Evolutionary conservation across 257 asterid genomes (phyloP).

Genomic region (Solanum chiquidenum): DNA sequence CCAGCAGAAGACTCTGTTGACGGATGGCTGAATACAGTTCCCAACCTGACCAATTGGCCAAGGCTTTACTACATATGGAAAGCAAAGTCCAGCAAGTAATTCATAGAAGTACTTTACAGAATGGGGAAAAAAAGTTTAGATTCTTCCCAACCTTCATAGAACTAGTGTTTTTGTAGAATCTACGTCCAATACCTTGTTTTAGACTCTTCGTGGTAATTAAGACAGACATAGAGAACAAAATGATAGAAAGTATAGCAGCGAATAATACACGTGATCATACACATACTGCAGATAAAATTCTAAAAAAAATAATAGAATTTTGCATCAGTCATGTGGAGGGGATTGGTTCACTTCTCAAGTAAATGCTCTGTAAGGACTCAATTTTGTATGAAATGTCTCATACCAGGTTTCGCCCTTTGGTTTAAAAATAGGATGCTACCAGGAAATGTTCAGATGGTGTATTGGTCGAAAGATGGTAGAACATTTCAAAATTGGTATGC

Average conservation of each 20-base stretch:
- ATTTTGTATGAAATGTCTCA: not conserved
- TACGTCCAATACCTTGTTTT: not conserved
- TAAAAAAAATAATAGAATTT: not conserved
- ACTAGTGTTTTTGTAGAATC: not conserved
- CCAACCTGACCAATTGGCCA: conserved; percentile 44
- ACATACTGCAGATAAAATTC: not conserved
- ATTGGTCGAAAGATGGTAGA: not conserved
- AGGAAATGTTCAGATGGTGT: not conserved
- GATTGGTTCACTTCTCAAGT: not conserved
- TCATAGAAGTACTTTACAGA: not conserved
- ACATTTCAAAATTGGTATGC: not conserved
- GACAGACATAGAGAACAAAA: not conserved
- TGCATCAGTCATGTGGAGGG: not conserved
- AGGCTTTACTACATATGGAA: not conserved
- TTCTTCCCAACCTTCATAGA: not conserved
- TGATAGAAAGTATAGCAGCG: not conserved
- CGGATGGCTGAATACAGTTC: conserved; percentile 51
- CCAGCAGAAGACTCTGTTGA: conserved; percentile 34
- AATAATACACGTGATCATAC: not conserved
- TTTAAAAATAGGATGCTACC: not conserved
- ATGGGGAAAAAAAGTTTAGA: not conserved
- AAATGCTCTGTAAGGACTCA: not conserved
- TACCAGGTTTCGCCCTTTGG: not conserved
- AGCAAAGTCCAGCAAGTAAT: not conserved
- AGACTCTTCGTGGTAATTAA: not conserved